A percentile compares a stretch with the other conserved stretches of the same genome.
Conservation (phyloP, 2,329 filamentous ascomycete genomes). For the Aspergillaceae sp. region DNA sequence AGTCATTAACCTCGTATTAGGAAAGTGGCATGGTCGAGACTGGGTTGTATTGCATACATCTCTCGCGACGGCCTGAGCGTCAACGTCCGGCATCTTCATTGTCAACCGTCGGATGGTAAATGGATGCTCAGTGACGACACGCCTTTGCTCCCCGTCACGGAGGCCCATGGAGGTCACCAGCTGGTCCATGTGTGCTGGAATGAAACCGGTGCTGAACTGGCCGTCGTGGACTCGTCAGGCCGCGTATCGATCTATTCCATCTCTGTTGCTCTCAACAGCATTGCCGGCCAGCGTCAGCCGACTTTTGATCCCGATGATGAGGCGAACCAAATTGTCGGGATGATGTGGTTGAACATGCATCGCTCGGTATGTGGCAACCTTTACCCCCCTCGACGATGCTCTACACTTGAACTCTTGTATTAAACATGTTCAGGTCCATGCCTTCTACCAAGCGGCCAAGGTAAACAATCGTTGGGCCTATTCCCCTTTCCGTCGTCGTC, state of each 20-base stretch:
- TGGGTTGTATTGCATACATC: constrained; percentile 77
- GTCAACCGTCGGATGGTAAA: constrained; percentile 57
- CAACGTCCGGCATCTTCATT: constrained; percentile 63
- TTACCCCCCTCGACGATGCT: background rate
- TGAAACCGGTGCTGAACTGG: constrained; percentile 66
- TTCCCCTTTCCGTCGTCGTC: constrained; percentile 56
- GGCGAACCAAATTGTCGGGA: constrained; percentile 67
- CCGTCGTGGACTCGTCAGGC: constrained; percentile 70
- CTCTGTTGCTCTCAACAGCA: constrained; percentile 63
- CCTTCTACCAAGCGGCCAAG: constrained; percentile 54
- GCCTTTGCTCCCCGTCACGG: constrained; percentile 51
- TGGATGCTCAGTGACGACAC: constrained; percentile 73
- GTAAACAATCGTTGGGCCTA: constrained; percentile 59
- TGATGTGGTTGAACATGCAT: constrained; percentile 70
- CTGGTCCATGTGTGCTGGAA: constrained; percentile 81
- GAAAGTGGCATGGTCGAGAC: constrained; percentile 77
- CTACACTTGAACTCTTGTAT: background rate
- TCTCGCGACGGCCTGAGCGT: constrained; percentile 61
- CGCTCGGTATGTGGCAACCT: constrained; percentile 33
- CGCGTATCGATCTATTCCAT: constrained; percentile 67
- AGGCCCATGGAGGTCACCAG: constrained; percentile 54
- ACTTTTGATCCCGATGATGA: constrained; percentile 65
- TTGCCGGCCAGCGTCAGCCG: constrained; percentile 54
- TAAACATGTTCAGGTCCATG: constrained; percentile 24
- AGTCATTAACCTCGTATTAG: constrained; percentile 36